phyloP scores from a whole-genome alignment of 2,329 filamentous ascomycete genomes.

The Microcyclospora pomicola region DNA sequence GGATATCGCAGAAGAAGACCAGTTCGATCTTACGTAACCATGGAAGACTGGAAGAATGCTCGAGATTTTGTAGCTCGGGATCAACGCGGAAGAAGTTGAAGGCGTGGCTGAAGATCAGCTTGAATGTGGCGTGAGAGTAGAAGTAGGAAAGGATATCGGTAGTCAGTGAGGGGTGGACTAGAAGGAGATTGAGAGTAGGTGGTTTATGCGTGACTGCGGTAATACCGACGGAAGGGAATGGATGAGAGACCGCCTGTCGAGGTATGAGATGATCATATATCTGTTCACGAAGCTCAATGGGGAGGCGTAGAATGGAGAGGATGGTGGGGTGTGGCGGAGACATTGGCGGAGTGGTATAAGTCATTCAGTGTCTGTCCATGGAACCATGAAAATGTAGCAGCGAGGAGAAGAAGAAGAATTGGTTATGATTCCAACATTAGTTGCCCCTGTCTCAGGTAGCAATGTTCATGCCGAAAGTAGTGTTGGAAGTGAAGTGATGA shows the following conservation, averaged over 20 bases:
- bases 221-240: slow-evolving; percentile 20
- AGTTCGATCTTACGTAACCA: slow-evolving; percentile 20
- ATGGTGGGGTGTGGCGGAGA: neutral
- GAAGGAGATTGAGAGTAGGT: slow-evolving; percentile 13
- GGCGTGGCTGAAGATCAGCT: slow-evolving; percentile 22
- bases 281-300: slow-evolving; percentile 30
- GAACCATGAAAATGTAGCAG: too few relatives aligned
- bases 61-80: slow-evolving; percentile 17
- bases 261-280: slow-evolving; percentile 28
- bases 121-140: slow-evolving; percentile 20
- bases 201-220: slow-evolving; percentile 20
- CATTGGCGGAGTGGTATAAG: too few relatives aligned
- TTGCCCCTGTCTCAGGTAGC: too few relatives aligned
- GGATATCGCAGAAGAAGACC: slow-evolving; percentile 21
- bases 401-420: too few relatives aligned
- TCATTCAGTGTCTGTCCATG: too few relatives aligned
- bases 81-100: slow-evolving; percentile 26
- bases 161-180: slow-evolving; percentile 15
- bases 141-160: slow-evolving; percentile 20
- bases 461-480: too few relatives aligned
- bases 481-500: too few relatives aligned
- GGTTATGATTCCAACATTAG: too few relatives aligned
- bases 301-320: slow-evolving; percentile 17
- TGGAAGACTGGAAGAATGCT: slow-evolving; percentile 8
- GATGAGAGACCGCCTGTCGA: slow-evolving; percentile 13